Percentiles rank a stretch among this genome's conserved stretches.
Conservation (phyloP, 768 basidiomycete genomes). For the Rhodotorula taiwanensis region DNA sequence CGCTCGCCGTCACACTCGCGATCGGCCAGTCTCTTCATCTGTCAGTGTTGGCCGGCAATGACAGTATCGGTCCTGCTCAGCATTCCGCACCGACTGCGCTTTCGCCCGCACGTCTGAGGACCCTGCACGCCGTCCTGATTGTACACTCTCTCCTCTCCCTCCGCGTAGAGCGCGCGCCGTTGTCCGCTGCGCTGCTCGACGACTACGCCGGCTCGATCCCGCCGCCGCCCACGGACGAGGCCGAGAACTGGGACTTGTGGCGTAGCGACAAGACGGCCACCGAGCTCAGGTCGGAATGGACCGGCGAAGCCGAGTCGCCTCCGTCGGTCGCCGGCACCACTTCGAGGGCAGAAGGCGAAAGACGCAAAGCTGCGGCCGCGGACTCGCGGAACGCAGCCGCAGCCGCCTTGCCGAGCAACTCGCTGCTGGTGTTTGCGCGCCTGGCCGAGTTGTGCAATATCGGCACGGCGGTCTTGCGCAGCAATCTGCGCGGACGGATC, state of each 20-base stretch:
- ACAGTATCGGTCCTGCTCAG: too few relatives aligned
- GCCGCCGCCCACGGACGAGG: constrained; percentile 20
- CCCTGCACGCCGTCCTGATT: constrained; percentile 28
- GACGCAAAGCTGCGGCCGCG: too few relatives aligned
- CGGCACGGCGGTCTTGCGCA: constrained; percentile 20
- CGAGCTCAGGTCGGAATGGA: constrained; percentile 19
- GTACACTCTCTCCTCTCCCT: constrained; percentile 28
- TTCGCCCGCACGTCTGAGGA: constrained; percentile 15
- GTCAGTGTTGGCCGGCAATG: too few relatives aligned
- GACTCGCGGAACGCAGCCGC: background rate
- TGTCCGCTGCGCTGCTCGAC: constrained; percentile 20
- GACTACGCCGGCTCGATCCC: constrained; percentile 35
- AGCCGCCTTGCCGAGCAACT: constrained; percentile 17
- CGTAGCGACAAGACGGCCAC: constrained; percentile 21
- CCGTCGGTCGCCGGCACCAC: too few relatives aligned
- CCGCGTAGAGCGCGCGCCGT: constrained; percentile 15
- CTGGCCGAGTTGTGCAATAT: constrained; percentile 27
- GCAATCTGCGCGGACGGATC: constrained; percentile 21
- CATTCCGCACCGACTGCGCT: constrained; percentile 10
- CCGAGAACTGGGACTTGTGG: constrained; percentile 33
- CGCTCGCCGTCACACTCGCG: constrained; percentile 14
- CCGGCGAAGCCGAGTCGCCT: background rate
- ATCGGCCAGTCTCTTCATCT: constrained; percentile 15
- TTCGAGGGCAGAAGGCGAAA: background rate
- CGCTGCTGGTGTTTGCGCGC: constrained; percentile 16